phyloP scores from a whole-genome alignment of 441 rosid species.

The Raphanus hybrid region DNA sequence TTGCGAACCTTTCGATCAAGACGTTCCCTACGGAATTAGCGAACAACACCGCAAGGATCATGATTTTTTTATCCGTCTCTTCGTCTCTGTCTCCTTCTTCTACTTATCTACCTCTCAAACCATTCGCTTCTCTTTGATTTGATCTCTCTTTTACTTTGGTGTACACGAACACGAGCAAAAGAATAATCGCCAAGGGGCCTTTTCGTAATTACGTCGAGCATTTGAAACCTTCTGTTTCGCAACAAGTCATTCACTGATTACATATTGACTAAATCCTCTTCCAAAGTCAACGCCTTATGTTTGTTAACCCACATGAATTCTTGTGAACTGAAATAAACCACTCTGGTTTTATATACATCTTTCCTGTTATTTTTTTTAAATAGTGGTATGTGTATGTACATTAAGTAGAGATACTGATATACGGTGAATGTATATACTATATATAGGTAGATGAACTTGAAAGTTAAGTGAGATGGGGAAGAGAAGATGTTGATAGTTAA shows the following conservation, averaged over 20 bases:
- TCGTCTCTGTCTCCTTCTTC: neutral
- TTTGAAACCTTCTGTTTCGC: neutral
- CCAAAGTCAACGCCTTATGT: neutral
- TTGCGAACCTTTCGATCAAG: constrained; percentile 67
- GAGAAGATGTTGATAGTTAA: constrained; percentile 39
- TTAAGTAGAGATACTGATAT: neutral
- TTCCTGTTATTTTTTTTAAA: neutral
- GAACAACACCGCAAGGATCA: constrained; percentile 86
- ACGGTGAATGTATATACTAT: neutral
- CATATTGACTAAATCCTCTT: neutral
- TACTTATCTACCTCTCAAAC: neutral
- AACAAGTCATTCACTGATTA: neutral
- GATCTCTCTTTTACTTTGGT: neutral
- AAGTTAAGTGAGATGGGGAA: constrained; percentile 8
- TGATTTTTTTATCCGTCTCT: constrained; percentile 25
- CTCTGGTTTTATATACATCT: neutral
- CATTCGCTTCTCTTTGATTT: neutral
- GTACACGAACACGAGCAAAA: neutral
- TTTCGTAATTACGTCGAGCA: constrained; percentile 2
- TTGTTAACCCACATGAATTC: too few species aligned
- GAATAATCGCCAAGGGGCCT: neutral
- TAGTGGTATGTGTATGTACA: neutral
- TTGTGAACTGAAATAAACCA: neutral
- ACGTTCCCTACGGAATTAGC: constrained; percentile 91
- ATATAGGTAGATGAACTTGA: constrained; percentile 6